Conservation (phyloP, 2,329 filamentous ascomycete genomes). For the Torrubiella hemipterigena region DNA sequence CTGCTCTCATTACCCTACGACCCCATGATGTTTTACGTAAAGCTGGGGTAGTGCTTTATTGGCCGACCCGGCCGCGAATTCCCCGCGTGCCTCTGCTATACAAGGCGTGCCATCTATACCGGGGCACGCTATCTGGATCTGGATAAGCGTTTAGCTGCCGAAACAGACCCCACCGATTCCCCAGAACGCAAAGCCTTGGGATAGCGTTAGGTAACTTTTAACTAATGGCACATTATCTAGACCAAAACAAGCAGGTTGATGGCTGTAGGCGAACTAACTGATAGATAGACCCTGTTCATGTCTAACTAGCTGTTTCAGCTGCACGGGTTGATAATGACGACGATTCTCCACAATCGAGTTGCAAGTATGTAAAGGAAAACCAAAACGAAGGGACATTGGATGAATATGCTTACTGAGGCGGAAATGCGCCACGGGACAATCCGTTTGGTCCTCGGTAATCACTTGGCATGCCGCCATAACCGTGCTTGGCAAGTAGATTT, state of each 20-base stretch:
- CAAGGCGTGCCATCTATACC: neutral
- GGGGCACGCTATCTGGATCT: neutral
- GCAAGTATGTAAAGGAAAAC: too few species aligned
- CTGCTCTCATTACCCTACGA: neutral
- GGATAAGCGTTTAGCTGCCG: neutral
- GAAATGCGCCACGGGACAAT: neutral
- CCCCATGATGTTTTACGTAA: neutral
- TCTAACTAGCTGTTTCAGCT: neutral
- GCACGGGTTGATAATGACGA: neutral
- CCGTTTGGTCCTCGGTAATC: neutral
- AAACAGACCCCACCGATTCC: neutral
- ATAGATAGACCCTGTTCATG: neutral
- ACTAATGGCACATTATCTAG: neutral
- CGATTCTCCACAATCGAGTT: too few species aligned
- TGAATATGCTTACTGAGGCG: too few species aligned
- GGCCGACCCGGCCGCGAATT: too few species aligned
- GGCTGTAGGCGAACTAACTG: neutral
- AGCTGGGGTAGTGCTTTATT: neutral
- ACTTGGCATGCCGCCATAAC: neutral
- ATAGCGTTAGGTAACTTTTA: neutral
- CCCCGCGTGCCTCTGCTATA: neutral
- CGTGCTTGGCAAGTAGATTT: neutral
- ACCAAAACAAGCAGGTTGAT: neutral
- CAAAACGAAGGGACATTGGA: too few species aligned
- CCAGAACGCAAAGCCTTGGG: neutral